These are phyloP conservation scores for Rhodocollybia butyracea DNA, from an alignment of 768 basidiomycete species.

Conservation along the genomic window DNA sequence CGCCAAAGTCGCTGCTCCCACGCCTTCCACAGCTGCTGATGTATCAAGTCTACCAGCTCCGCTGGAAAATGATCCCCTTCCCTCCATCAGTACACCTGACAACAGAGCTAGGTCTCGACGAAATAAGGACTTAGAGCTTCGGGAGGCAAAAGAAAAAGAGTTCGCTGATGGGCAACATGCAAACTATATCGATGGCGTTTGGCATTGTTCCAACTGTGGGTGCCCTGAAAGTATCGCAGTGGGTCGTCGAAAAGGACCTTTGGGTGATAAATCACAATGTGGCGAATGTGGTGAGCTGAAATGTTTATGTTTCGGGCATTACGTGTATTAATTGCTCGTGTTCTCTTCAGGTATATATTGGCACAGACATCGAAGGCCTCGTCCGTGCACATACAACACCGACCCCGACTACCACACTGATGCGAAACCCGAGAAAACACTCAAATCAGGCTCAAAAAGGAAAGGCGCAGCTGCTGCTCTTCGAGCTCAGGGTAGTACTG, in stretches of 20 bases:
- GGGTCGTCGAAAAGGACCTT: conserved; percentile 83
- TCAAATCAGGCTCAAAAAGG: conserved; percentile 53
- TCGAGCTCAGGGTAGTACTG: conserved; percentile 40
- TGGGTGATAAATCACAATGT: conserved; percentile 89
- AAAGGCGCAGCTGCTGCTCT: conserved; percentile 50
- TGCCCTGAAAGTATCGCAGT: conserved; percentile 85
- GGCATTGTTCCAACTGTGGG: conserved; percentile 96
- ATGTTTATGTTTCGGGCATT: neutral
- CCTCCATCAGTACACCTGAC: conserved; percentile 32
- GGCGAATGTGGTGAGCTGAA: conserved; percentile 81
- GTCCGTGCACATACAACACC: conserved; percentile 77
- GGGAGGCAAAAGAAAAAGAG: conserved; percentile 82
- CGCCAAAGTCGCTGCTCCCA: conserved; percentile 57
- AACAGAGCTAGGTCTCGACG: no score
- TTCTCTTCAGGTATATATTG: conserved; percentile 73
- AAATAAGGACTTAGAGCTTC: no score
- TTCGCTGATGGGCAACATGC: conserved; percentile 81
- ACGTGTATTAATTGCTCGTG: conserved; percentile 6
- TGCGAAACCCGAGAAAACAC: conserved; percentile 54
- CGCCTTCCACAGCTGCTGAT: conserved; percentile 66
- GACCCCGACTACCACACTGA: conserved; percentile 69
- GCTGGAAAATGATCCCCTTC: conserved; percentile 58
- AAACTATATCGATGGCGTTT: conserved; percentile 79
- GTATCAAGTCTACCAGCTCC: conserved; percentile 54
- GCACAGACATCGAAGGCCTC: conserved; percentile 80